phyloP scores from a whole-genome alignment of 1,139 yeast species.

The Sugiyamaella grinbergsii region DNA sequence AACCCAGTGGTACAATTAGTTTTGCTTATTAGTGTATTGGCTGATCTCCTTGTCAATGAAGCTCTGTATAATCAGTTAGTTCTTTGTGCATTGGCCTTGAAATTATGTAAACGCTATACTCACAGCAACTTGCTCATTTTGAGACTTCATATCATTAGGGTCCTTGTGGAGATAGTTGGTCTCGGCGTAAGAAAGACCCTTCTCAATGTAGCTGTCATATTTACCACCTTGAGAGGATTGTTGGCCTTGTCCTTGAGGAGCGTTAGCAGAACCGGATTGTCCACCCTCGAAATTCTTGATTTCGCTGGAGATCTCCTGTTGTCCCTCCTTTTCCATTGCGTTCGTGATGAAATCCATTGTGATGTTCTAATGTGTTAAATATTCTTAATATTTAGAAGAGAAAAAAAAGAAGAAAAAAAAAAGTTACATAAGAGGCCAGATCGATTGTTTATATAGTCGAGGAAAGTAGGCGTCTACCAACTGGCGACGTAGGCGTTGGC shows the following conservation, averaged over 20 bases:
- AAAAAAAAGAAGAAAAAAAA: conserved; percentile 4
- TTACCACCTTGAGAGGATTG: conserved; percentile 26
- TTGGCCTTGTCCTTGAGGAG: conserved; percentile 22
- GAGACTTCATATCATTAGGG: conserved; percentile 28
- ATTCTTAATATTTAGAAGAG: neutral
- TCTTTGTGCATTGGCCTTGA: neutral
- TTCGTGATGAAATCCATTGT: conserved; percentile 33
- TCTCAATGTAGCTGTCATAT: conserved; percentile 35
- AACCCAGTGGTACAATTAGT: too few relatives aligned
- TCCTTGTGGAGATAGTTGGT: conserved; percentile 33
- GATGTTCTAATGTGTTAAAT: neutral
- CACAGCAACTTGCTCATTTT: conserved; percentile 32
- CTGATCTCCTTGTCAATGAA: conserved; percentile 33
- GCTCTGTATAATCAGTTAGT: conserved; percentile 19
- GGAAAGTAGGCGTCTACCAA: neutral
- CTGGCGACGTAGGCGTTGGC: conserved; percentile 6
- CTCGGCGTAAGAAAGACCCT: conserved; percentile 37
- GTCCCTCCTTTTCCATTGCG: conserved; percentile 28
- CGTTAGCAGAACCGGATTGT: conserved; percentile 17
- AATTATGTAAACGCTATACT: conserved; percentile 17
- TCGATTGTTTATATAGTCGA: conserved; percentile 8
- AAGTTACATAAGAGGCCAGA: neutral
- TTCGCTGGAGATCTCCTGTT: conserved; percentile 24
- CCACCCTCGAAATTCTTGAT: conserved; percentile 23
- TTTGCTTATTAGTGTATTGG: conserved; percentile 18